Conservation (phyloP, 1,139 yeast genomes). For the Debaryomyces sp. region DNA sequence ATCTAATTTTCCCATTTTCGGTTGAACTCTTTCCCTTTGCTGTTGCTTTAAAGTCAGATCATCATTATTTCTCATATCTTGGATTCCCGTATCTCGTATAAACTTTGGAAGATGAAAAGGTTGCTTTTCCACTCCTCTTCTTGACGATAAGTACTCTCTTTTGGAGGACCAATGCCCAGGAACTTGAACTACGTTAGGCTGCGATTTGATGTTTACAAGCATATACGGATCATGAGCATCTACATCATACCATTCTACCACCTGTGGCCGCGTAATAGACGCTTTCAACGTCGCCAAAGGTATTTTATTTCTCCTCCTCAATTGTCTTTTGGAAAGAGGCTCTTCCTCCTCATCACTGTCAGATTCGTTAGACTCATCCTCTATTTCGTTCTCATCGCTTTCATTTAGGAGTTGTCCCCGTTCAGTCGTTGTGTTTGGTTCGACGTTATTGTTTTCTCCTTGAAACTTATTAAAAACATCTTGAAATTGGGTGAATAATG, state of each 20-base stretch:
- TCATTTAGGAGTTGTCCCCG: constrained; percentile 21
- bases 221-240: constrained; percentile 81
- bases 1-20: constrained; percentile 85
- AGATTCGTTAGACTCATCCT: constrained; percentile 7
- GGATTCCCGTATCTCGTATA: constrained; percentile 83
- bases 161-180: constrained; percentile 87
- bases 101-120: constrained; percentile 80
- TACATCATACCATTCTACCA: constrained; percentile 85
- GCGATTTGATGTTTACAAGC: constrained; percentile 63
- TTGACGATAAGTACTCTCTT: constrained; percentile 73
- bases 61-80: constrained; percentile 74
- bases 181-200: constrained; percentile 70
- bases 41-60: constrained; percentile 68
- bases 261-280: constrained; percentile 60
- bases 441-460: constrained; percentile 15
- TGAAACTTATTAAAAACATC: constrained; percentile 47
- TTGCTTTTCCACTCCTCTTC: constrained; percentile 68
- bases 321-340: constrained; percentile 43
- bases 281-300: constrained; percentile 73
- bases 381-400: constrained; percentile 28
- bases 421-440: constrained; percentile 13
- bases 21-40: constrained; percentile 85
- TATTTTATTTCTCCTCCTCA: constrained; percentile 54
- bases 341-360: constrained; percentile 13
- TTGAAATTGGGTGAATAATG: constrained; percentile 44